Conservation (phyloP, 2,329 filamentous ascomycete genomes). For the Blumeria hordei region DNA sequence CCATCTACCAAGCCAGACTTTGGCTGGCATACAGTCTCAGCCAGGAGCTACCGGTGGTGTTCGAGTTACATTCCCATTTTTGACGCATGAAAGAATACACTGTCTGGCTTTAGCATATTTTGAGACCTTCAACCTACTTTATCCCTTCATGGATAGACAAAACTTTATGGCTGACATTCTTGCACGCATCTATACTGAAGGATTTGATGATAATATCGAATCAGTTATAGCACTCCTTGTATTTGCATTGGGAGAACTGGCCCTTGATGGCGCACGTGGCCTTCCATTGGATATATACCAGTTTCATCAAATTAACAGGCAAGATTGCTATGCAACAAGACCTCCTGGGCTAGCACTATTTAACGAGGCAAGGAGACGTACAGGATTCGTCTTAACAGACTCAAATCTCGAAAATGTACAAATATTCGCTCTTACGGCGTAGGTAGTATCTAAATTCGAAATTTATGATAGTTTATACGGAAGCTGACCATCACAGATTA, state of each 20-base stretch:
- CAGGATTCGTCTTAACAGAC: too few relatives aligned
- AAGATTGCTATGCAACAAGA: constrained; percentile 22
- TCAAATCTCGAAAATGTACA: too few relatives aligned
- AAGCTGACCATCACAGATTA: too few relatives aligned
- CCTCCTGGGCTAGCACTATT: constrained; percentile 34
- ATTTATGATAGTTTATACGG: too few relatives aligned
- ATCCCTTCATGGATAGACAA: constrained; percentile 32
- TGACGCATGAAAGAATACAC: constrained; percentile 26
- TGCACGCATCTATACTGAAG: constrained; percentile 20
- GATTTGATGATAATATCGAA: constrained; percentile 24
- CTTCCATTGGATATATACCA: constrained; percentile 21
- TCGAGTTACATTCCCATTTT: constrained; percentile 11
- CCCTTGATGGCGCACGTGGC: constrained; percentile 25
- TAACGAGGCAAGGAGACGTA: constrained; percentile 24
- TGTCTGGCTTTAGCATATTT: constrained; percentile 30
- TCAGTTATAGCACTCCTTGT: constrained; percentile 31
- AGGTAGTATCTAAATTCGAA: too few relatives aligned
- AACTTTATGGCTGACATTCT: constrained; percentile 25
- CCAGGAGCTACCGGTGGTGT: constrained; percentile 8
- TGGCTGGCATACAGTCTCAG: constrained; percentile 14
- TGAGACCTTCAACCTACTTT: constrained; percentile 31
- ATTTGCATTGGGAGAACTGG: constrained; percentile 32
- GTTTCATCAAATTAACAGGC: constrained; percentile 25
- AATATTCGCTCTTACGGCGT: too few relatives aligned
- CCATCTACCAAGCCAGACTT: constrained; percentile 5